phyloP scores from a whole-genome alignment of 495 filamentous ascomycete genomes.

The Lasiosphaeris hirsuta region DNA sequence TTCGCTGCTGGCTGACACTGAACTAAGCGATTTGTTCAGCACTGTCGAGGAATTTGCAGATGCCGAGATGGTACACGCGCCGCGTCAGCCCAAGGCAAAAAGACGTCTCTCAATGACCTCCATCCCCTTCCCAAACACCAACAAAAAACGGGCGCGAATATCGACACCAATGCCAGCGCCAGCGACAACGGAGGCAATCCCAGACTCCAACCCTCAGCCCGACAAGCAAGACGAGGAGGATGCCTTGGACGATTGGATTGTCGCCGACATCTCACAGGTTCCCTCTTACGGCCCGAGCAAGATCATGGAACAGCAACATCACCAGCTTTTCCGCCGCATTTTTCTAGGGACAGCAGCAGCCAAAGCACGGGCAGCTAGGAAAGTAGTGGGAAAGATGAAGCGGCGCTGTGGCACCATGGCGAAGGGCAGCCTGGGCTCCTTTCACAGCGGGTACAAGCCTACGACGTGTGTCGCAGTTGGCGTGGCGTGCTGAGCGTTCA shows the following conservation, averaged over 20 bases:
- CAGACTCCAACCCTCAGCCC: too few relatives aligned
- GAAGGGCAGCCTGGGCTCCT: constrained; percentile 9
- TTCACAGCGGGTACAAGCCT: not conserved
- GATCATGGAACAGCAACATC: constrained; percentile 10
- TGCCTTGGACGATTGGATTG: constrained; percentile 18
- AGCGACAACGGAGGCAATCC: too few relatives aligned
- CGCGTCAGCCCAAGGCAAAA: not conserved
- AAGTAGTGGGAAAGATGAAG: constrained; percentile 4
- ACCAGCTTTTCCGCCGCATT: not conserved
- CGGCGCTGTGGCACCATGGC: constrained; percentile 11
- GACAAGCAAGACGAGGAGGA: not conserved
- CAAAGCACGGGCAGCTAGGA: constrained; percentile 17
- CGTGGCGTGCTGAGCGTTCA: not conserved
- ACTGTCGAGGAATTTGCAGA: not conserved
- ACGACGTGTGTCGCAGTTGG: constrained; percentile 21
- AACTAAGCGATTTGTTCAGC: not conserved
- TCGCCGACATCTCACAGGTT: constrained; percentile 19
- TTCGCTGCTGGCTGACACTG: too few relatives aligned
- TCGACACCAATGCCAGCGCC: too few relatives aligned
- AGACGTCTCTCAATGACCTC: too few relatives aligned
- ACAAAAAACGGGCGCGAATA: too few relatives aligned
- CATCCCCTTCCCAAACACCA: too few relatives aligned
- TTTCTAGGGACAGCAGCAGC: constrained; percentile 10
- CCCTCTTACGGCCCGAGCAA: constrained; percentile 21
- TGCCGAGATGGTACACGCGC: not conserved